Evolutionary conservation across 179 eudicot species (phyloP).

Genomic region (Amaranthus tricolor): DNA sequence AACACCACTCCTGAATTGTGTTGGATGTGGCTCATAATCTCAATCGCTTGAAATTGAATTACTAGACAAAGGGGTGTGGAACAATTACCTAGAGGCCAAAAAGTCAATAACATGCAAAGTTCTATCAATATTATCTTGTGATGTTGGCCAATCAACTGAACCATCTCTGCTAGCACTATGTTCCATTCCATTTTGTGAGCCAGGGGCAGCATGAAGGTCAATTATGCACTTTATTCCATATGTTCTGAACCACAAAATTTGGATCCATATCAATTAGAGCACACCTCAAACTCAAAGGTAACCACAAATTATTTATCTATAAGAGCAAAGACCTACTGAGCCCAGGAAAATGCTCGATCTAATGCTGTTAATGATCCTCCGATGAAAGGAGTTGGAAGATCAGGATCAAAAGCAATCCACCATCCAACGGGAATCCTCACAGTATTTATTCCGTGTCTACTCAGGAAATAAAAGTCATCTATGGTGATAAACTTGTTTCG

Average conservation of each 20-base stretch:
- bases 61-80: too few species aligned
- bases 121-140: constrained; percentile 46
- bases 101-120: constrained; percentile 63
- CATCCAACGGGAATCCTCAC: constrained; percentile 92
- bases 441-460: constrained; percentile 64
- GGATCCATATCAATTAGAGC: constrained; percentile 8
- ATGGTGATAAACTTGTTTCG: constrained; percentile 62
- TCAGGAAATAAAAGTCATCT: constrained; percentile 60
- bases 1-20: too few species aligned
- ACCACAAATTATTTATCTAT: not conserved
- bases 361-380: constrained; percentile 70
- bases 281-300: not conserved
- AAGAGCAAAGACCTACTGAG: constrained; percentile 49
- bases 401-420: constrained; percentile 84
- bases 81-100: constrained; percentile 58
- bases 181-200: constrained; percentile 86
- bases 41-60: too few species aligned
- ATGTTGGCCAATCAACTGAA: constrained; percentile 63
- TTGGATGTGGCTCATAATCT: too few species aligned
- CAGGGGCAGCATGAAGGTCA: constrained; percentile 86
- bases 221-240: constrained; percentile 71
- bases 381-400: constrained; percentile 73
- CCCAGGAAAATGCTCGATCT: constrained; percentile 82
- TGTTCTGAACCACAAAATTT: constrained; percentile 40
- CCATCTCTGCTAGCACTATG: constrained; percentile 86